These are phyloP conservation scores for Phalaenopsis hybrid DNA, from an alignment of 116 monocot species.

Conservation along the genomic window DNA sequence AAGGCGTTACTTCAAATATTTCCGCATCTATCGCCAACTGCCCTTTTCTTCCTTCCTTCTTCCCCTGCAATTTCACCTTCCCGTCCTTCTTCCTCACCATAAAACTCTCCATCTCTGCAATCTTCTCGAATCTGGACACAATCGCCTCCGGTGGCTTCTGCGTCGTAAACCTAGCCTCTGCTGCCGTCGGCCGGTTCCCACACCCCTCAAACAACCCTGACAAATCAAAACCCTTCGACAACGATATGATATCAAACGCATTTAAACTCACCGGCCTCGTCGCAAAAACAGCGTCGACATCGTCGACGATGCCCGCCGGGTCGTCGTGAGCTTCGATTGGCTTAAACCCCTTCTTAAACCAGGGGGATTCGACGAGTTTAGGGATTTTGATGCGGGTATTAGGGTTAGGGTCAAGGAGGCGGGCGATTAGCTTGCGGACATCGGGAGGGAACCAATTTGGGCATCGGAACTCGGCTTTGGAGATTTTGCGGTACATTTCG, in stretches of 20 bases:
- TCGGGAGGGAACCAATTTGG: constrained; percentile 34
- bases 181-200: background rate
- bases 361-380: constrained; percentile 23
- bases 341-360: constrained; percentile 38
- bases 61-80: constrained; percentile 55
- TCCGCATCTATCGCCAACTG: constrained; percentile 52
- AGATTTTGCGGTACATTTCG: constrained; percentile 36
- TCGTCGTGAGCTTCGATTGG: background rate
- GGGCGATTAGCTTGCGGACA: constrained; percentile 21
- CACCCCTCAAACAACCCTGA: constrained; percentile 55
- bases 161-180: constrained; percentile 40
- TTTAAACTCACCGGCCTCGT: constrained; percentile 40
- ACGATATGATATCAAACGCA: constrained; percentile 77
- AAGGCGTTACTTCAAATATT: constrained; percentile 63
- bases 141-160: constrained; percentile 42
- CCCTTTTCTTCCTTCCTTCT: constrained; percentile 56
- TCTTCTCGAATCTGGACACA: constrained; percentile 63
- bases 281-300: background rate
- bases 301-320: background rate
- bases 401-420: constrained; percentile 35
- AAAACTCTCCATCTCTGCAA: constrained; percentile 54
- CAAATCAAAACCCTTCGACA: constrained; percentile 54
- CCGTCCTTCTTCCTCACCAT: constrained; percentile 60
- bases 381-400: constrained; percentile 24
- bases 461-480: constrained; percentile 32